Evolutionary conservation across 2,329 filamentous ascomycete genomes (phyloP), one percentile per base, ranked within the genome.

Genomic region (Trichoderma atrobrunneum): DNA sequence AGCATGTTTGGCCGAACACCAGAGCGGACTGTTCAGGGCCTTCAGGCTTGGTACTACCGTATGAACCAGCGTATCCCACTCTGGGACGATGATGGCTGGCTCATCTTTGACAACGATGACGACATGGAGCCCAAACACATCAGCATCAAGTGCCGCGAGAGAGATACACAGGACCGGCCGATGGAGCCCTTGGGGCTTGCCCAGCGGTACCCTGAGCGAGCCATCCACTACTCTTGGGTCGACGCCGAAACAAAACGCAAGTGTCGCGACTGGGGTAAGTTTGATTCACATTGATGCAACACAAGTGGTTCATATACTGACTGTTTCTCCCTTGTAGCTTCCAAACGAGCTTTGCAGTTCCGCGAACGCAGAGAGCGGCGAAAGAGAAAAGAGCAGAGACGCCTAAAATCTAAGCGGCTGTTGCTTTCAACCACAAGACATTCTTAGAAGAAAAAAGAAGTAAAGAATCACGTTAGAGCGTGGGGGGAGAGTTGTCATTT

Each of bases 181-280:
- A 78, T 78, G 76, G 79, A 82, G 70, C 80, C 80, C 1, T 76
- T 83, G 28, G 81, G 81, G 1, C 77, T 83, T 12, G 81, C 79
- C 0, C 81, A 83, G 68, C 80, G 85, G n/a, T 86, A 84, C 71
- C 85, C 85, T 2, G 85, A 86, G 71, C 80, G 84, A 28, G 84
- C 84, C 7, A 78, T 86, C 48, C 77, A 80, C 43, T 87, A 86
- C 75, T 66, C 76, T 5, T 87, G 85, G 85, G 82, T 86, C 16
- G 78, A 82, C 8, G 68, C 77, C 3, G 80, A 83, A 61, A 74
- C 82, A 64, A 84, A 84, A 75, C 72, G 75, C 59, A 78, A 80
- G 48, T 81, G 83, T 8, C 78, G 78, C 69, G 78, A 82, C 70
- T 80, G 83, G 76, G 80, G 84, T 85, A 78, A 78, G 84, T 43